Evolutionary conservation across 1,284 basidiomycete species (phyloP), one percentile per base, ranked within the genome.

Genomic region (Schizopora paradoxa): DNA sequence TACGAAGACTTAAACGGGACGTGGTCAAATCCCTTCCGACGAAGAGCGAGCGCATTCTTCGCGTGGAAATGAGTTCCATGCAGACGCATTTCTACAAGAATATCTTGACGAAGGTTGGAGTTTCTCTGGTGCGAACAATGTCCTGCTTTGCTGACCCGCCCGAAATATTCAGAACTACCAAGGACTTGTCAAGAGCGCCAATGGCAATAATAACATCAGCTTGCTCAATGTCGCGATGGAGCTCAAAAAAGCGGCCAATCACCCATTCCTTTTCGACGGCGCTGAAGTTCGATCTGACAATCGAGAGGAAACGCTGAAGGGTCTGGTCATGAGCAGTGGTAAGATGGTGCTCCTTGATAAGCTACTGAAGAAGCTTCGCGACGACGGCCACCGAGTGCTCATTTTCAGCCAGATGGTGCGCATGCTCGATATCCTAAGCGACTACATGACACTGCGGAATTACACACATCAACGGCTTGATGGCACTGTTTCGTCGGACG

Each of bases 341-440:
- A 99, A 99, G 72, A 83, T 99, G 79, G 95, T 98, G 34, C 74
- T 96, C 27, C 82, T 99, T 41, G 96, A 99, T 72, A 91, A 92
- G 65, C 80, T 99, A 14, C 80, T 99, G 16, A 79, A 77, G 22
- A 82, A 91, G 43, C 79, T 99, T 49, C 91, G 90, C 61, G 82
- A 82, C 51, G 91, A 94, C 60, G 91, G 91, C 1, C 95, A 99
- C 59, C 89, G 96, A 43, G 94, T 98, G 37, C 77, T 99, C 54
- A 97, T 99, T 62, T 99, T 99, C 74, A 95, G 91, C 58, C 96
- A 99, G 66, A 99, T 99, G 96, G 95, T 99, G 41, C 85, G 95
- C 51, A 91, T 99, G 80, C 79, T 99, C 31, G 96, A 99, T 66
- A 99, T 99, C 63, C 79, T 99, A 55, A 94, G 89, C 51, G 96